These are phyloP conservation scores for Solanum virginianum DNA, from an alignment of 257 asterid genomes.

Conservation along the genomic window DNA sequence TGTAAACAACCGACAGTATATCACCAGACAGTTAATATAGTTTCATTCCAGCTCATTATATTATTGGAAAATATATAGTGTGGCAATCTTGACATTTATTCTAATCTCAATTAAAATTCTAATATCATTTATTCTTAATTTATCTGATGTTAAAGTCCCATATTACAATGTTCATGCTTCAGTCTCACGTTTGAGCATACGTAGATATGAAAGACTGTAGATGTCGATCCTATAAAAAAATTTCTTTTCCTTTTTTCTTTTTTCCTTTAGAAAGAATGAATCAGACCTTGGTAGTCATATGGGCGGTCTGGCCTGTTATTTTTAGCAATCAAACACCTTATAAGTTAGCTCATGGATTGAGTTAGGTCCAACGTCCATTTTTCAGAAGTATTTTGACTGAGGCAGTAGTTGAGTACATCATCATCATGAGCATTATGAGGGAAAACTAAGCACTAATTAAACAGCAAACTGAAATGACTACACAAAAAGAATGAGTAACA, in stretches of 20 bases:
- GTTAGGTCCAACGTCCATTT: neutral
- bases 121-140: neutral
- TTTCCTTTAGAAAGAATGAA: too few relatives aligned
- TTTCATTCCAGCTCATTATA: neutral
- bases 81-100: neutral
- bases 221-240: too few relatives aligned
- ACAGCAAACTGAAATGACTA: neutral
- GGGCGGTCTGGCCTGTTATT: neutral
- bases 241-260: too few relatives aligned
- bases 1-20: neutral
- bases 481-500: neutral
- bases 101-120: neutral
- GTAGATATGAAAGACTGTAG: too few relatives aligned
- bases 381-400: neutral
- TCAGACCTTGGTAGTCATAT: neutral
- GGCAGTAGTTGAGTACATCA: neutral
- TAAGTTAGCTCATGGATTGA: too few relatives aligned
- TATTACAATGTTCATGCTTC: neutral
- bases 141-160: neutral
- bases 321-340: neutral
- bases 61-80: neutral
- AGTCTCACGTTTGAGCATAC: neutral
- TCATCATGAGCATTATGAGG: neutral
- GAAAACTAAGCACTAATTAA: neutral
- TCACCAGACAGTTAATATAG: neutral